Percentiles rank a stretch among this genome's conserved stretches.
These are phyloP conservation scores for Fusarium devonianum DNA, from an alignment of 2,329 filamentous ascomycete genomes.

Conservation along the genomic window DNA sequence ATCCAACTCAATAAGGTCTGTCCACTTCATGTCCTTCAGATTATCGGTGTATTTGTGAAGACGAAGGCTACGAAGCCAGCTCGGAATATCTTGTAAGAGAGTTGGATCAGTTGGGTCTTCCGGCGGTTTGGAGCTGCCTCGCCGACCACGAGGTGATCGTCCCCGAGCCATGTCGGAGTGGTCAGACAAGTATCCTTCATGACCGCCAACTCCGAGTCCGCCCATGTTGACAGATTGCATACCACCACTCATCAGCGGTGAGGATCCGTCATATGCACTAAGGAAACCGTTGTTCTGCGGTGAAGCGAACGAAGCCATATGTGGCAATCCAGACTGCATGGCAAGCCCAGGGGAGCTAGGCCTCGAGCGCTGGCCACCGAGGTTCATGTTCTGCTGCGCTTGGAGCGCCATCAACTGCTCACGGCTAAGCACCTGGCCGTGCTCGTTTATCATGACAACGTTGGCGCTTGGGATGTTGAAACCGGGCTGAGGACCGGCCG, in stretches of 20 bases:
- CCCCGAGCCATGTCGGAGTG: constrained; percentile 91
- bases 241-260: constrained; percentile 73
- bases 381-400: constrained; percentile 67
- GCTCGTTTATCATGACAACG: constrained; percentile 93
- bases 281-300: constrained; percentile 96
- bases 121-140: constrained; percentile 95
- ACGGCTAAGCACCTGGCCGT: constrained; percentile 83
- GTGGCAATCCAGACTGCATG: constrained; percentile 72
- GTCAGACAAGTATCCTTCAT: constrained; percentile 91
- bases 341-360: constrained; percentile 89
- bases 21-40: constrained; percentile 96
- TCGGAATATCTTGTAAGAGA: constrained; percentile 92
- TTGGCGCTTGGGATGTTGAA: constrained; percentile 73
- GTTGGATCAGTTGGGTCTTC: constrained; percentile 94
- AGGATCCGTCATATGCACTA: constrained; percentile 80
- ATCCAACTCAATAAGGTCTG: constrained; percentile 87
- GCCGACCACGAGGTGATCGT: constrained; percentile 87
- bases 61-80: constrained; percentile 91
- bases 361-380: constrained; percentile 78
- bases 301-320: constrained; percentile 77
- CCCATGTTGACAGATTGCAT: constrained; percentile 75
- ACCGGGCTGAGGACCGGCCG: constrained; percentile 67
- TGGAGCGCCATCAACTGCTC: constrained; percentile 87
- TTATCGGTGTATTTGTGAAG: constrained; percentile 99
- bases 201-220: constrained; percentile 72